Base-by-base conservation (phyloP, 139 green algal genomes). In the Chlamydomonas sp. region DNA sequence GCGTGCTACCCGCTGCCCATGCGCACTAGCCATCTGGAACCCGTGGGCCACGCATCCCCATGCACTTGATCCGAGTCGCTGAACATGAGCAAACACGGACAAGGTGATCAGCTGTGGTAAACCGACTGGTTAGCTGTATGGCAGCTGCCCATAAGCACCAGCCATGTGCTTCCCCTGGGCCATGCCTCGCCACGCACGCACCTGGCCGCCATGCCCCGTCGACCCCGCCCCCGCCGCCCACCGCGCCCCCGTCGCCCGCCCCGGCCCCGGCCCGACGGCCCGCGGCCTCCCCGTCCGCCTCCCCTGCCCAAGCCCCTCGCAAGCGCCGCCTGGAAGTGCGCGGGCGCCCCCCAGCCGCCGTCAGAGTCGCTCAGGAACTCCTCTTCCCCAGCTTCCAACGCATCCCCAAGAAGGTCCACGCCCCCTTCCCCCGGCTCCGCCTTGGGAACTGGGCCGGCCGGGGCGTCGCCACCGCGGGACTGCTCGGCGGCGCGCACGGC, bases 351-450 rank as follows among this genome's bases (percentile, higher is more conserved):
- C 92, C 92, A 93, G 71, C 96, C 96, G 63, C 96, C 96, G 74
- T 98, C 96, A 6, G 92, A 95, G 90, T 98, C 96, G 69, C 89
- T 96, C 14, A 90, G 82, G 2, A 80, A 91, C 8, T 89, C 89
- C 66, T 77, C 77, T 3, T 85, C 88, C 31, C 17, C 72, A 6
- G 8, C 69, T 17, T 3, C n/a, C 12, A 18, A 2, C n/a, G n/a
- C 18, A 57, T 80, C 87, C 5, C 18, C 62, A 57, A 79, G 15
- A 67, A 77, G 1, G 20, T 66, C 78, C 20, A 83, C 12, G 12
- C 79, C 86, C 31, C 58, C 7, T 60, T 67, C 77, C 67, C 76
- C 8, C 58, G 61, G 49, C 72, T 86, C 86, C 63, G 49, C 63
- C 81, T 85, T 85, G 7, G 49, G 18, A 8, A n/a, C 12, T 4